Base-by-base conservation (phyloP, 2,329 filamentous ascomycete species). In the Taxawa tesnikishii region DNA sequence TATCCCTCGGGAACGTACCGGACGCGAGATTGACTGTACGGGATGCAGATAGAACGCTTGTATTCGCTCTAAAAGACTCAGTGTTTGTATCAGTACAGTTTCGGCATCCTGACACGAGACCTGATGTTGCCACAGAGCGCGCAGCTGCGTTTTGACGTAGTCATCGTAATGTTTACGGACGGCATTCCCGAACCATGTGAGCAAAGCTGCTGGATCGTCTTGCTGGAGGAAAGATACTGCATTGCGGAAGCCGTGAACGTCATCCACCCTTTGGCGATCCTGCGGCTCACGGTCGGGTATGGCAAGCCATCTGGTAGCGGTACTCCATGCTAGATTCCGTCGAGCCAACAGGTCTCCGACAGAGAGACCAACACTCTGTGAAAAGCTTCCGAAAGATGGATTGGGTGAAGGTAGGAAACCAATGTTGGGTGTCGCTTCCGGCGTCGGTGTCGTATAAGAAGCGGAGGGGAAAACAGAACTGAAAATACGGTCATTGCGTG, bases 1-100 rank as follows among this genome's bases (percentile, higher is more conserved):
- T n/a, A n/a, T n/a, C n/a, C n/a, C n/a, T n/a, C n/a, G n/a, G n/a
- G n/a, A n/a, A n/a, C n/a, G n/a, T n/a, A n/a, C n/a, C n/a, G n/a
- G n/a, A n/a, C 67, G 14, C 80, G 62, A 14, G 75, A 73, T 44
- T 79, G 68, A 8, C 82, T 52, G 40, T 82, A 59, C 50, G 1
- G 52, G 53, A 28, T 51, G 44, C 6, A 55, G 39, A 35, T 60
- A 64, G 7, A 52, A 35, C 6, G 41, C 40, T 38, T 60, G 58
- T 7, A 53, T 54, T 14, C 49, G 46, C 14, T 50, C 43, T 11
- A 63, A 44, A 9, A 54, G 38, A 9, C 42, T 43, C 19, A 58
- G 49, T 1, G 58, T 62, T 26, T 54, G 44, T 3, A 44, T 43
- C 3, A 63, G 50, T 5, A 54, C 36, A 8, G 54, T 48, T 10